Base-by-base conservation (phyloP, 306 rosid species). In the Sophora flavescens region DNA sequence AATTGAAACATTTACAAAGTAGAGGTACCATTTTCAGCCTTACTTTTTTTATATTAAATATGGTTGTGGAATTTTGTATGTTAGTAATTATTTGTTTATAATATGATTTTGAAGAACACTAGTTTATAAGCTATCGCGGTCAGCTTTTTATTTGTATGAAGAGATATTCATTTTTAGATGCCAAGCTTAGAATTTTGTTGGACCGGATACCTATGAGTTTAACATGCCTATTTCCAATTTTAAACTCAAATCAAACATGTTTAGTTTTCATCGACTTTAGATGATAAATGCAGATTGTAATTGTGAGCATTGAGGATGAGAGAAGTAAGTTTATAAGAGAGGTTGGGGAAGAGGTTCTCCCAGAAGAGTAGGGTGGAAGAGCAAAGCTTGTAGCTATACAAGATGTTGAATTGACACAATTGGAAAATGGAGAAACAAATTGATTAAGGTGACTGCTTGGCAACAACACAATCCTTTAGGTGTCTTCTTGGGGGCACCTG, bases 331-430 rank as follows among this genome's bases (percentile, higher is more conserved):
- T 95, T 74, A 38, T 89, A 68, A 80, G 74, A 72, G 90, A 88
- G 52, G 81, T 92, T 35, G 98, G 99, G 8, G 98, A 89, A 85
- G 97, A 92, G 22, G 75, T 65, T 72, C 76, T 95, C 77, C 97
- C 99, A 12, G 88, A 80, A 78, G 92, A 87, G 74, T 91, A 95
- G 58, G 99, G 99, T 18, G 99, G 99, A 70, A 77, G 44, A 80
- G 93, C 96, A 79, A 88, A 88, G 83, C 81, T 78, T 66, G 78
- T 72, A 52, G 74, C 91, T 13, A 10, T 95, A 26, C 97, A 92
- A 85, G 96, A 92, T 67, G 91, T 83, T 73, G 75, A 68, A 41
- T 57, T 85, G 64, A 64, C 83, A 33, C 73, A 86, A 2, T n/a
- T 70, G 57, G 80, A 84, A 56, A 84, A 48, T 74, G 91, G 82